Evolutionary conservation across 1,139 yeast genomes (phyloP).

Genomic region (Yamadazyma kanchanaburiensis): DNA sequence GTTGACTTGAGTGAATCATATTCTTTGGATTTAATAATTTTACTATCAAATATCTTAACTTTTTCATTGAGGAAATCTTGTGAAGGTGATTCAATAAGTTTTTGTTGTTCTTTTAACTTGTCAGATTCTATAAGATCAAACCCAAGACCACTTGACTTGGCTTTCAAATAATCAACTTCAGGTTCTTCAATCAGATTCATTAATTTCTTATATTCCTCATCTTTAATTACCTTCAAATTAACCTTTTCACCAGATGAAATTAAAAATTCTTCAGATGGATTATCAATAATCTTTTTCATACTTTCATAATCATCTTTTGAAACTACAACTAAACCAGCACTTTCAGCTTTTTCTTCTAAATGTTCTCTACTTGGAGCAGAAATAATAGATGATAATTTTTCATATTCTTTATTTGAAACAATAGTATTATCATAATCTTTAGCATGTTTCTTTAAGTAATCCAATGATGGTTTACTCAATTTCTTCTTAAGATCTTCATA

Average conservation of each 20-base stretch:
- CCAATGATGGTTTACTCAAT: slow-evolving; percentile 17
- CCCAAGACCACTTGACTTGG: slow-evolving; percentile 15
- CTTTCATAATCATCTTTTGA: slow-evolving; percentile 19
- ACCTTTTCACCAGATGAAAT: slow-evolving; percentile 11
- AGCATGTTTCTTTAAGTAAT: slow-evolving; percentile 20
- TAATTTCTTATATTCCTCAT: slow-evolving; percentile 14
- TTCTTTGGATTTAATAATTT: slow-evolving; percentile 7
- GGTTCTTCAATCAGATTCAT: slow-evolving; percentile 18
- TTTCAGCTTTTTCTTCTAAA: slow-evolving; percentile 29
- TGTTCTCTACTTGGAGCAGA: slow-evolving; percentile 34
- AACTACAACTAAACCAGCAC: slow-evolving; percentile 30
- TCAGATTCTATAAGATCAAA: slow-evolving; percentile 16
- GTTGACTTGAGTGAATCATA: slow-evolving; percentile 11
- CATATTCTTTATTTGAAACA: slow-evolving; percentile 20
- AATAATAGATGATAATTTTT: slow-evolving; percentile 22
- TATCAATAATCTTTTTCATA: slow-evolving; percentile 18
- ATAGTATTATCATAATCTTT: slow-evolving; percentile 14
- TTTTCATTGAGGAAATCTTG: slow-evolving; percentile 12
- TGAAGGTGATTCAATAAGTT: slow-evolving; percentile 14
- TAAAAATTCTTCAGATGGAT: slow-evolving; percentile 22
- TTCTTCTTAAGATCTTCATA: slow-evolving; percentile 17
- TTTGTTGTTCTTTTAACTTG: slow-evolving; percentile 9
- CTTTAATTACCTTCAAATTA: slow-evolving; percentile 15
- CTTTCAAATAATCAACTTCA: slow-evolving; percentile 18
- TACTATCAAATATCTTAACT: slow-evolving; percentile 10